Evolutionary conservation across 2,329 filamentous ascomycete species (phyloP).

Genomic region (Drechslerella dactyloides): DNA sequence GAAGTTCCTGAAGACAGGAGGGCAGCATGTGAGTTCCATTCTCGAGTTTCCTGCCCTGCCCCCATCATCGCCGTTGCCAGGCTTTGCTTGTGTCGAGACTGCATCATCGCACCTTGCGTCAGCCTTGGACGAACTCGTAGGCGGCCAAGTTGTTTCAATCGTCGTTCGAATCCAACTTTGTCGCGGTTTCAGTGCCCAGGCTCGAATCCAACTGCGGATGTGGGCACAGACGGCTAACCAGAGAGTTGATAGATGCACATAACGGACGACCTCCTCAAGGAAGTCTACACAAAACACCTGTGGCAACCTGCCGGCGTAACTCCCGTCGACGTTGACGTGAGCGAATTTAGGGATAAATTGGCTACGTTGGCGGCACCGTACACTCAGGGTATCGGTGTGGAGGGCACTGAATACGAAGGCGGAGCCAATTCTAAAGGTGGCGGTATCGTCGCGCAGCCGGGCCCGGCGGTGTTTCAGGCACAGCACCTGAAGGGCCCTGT

Average conservation of each 20-base stretch:
- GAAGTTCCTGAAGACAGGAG: constrained; percentile 74
- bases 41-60: background rate
- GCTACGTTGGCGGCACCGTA: constrained; percentile 11
- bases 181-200: background rate
- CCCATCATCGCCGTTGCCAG: no score
- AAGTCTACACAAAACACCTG: constrained; percentile 42
- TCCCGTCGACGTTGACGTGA: constrained; percentile 7
- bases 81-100: no score
- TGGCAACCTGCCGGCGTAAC: constrained; percentile 39
- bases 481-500: background rate
- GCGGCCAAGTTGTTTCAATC: no score
- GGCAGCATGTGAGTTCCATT: constrained; percentile 74
- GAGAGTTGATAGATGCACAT: constrained; percentile 30
- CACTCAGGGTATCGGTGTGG: background rate
- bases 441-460: no score
- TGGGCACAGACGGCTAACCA: constrained; percentile 6
- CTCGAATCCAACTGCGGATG: background rate
- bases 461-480: background rate
- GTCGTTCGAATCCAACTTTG: no score
- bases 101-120: no score
- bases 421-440: constrained; percentile 7
- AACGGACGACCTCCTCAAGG: constrained; percentile 35
- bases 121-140: no score
- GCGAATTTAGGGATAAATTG: constrained; percentile 7
- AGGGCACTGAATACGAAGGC: background rate